phyloP scores from a whole-genome alignment of 768 basidiomycete species.

The Mycena polygramma region DNA sequence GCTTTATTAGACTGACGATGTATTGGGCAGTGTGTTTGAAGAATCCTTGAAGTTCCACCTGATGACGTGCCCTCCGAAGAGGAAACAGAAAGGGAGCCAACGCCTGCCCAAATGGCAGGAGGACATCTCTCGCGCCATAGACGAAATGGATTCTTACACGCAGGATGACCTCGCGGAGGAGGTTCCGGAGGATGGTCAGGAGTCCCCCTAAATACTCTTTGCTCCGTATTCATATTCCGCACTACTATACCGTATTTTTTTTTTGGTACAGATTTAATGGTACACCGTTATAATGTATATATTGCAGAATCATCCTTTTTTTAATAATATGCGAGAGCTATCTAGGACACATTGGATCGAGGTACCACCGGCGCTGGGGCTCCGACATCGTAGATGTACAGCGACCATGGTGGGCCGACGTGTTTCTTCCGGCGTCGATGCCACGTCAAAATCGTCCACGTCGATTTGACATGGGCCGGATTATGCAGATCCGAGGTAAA shows the following conservation, averaged over 20 bases:
- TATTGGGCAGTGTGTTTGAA: constrained; percentile 12
- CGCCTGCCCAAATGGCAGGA: constrained; percentile 8
- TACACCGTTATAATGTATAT: too few species aligned
- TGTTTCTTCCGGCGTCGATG: neutral
- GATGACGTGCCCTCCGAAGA: neutral
- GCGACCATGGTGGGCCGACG: neutral
- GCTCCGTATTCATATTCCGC: neutral
- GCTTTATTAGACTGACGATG: neutral
- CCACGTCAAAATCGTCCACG: neutral
- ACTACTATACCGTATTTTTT: too few species aligned
- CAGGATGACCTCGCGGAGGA: neutral
- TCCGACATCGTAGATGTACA: too few species aligned
- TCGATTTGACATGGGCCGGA: neutral
- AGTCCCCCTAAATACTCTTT: too few species aligned
- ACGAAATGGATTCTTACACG: neutral
- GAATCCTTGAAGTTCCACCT: neutral
- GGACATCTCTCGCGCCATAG: neutral
- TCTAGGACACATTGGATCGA: too few species aligned
- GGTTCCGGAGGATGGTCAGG: neutral
- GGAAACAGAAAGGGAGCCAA: neutral
- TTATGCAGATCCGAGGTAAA: neutral
- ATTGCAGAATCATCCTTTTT: too few species aligned
- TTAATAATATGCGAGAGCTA: too few species aligned
- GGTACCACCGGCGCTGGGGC: too few species aligned
- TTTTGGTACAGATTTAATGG: too few species aligned